Evolutionary conservation across 2,329 filamentous ascomycete species (phyloP).

Genomic region (Aspergillus unguis): DNA sequence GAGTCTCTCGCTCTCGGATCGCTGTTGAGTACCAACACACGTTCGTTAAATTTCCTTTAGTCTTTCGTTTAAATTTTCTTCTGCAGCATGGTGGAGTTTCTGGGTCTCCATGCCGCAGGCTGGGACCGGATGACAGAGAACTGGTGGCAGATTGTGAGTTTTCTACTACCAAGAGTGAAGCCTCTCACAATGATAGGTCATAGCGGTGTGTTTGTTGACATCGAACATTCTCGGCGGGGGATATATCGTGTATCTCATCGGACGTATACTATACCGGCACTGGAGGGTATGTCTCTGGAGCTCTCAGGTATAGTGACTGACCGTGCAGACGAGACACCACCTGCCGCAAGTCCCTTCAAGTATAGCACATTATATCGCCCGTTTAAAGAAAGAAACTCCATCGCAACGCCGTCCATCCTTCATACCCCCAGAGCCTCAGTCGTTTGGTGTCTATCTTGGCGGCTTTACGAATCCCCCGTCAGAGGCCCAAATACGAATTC

Average conservation of each 20-base stretch:
- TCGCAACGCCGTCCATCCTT: not conserved
- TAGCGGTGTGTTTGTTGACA: constrained; percentile 14
- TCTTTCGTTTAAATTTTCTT: not conserved
- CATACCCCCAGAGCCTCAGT: constrained; percentile 12
- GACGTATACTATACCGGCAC: constrained; percentile 5
- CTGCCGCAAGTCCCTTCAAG: constrained; percentile 12
- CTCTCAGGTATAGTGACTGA: not conserved
- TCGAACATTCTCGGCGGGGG: constrained; percentile 13
- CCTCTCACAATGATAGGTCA: constrained; percentile 8
- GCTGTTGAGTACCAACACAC: not conserved
- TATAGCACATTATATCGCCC: constrained; percentile 12
- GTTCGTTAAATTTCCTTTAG: not conserved
- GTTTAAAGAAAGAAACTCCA: constrained; percentile 10
- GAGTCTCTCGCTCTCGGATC: not conserved
- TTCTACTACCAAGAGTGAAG: not conserved
- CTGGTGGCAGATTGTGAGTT: constrained; percentile 17
- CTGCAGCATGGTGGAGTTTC: constrained; percentile 16
- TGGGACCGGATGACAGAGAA: constrained; percentile 18
- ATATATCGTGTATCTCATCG: constrained; percentile 14
- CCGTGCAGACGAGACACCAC: constrained; percentile 11
- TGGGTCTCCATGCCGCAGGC: constrained; percentile 19
- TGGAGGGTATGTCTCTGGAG: constrained; percentile 12
- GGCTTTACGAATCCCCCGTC: constrained; percentile 30
- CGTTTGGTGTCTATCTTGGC: constrained; percentile 36
- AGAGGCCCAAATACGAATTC: constrained; percentile 22